Evolutionary conservation across 2,329 filamentous ascomycete species (phyloP).

Genomic region (Apiospora arundinis): DNA sequence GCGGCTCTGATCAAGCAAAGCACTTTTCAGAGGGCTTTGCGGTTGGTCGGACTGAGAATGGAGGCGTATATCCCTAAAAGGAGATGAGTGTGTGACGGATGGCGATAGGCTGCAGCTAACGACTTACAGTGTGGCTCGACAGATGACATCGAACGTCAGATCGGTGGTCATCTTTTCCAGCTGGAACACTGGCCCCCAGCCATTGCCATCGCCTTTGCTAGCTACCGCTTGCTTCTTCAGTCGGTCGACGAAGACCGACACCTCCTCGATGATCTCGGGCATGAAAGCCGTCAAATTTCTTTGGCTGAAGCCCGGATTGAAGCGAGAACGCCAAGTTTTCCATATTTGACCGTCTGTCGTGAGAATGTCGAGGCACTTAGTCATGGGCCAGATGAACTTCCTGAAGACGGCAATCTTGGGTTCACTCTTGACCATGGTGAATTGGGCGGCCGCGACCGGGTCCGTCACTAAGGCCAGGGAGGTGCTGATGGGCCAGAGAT

Average conservation of each 20-base stretch:
- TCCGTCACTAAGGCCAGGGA: slow-evolving; percentile 16
- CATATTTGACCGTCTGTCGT: slow-evolving; percentile 35
- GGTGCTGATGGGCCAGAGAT: slow-evolving; percentile 19
- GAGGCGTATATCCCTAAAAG: not conserved
- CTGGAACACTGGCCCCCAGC: slow-evolving; percentile 29
- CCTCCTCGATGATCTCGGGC: slow-evolving; percentile 46
- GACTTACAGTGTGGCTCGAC: slow-evolving; percentile 32
- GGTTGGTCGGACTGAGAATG: not conserved
- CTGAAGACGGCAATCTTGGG: not conserved
- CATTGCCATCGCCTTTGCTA: slow-evolving; percentile 23
- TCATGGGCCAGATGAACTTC: slow-evolving; percentile 31
- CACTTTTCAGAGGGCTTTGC: not conserved
- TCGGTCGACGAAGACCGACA: slow-evolving; percentile 41
- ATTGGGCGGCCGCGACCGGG: too few relatives aligned
- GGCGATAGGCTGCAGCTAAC: not conserved
- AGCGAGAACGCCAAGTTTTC: slow-evolving; percentile 31
- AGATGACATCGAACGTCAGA: slow-evolving; percentile 34
- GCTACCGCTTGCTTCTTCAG: not conserved
- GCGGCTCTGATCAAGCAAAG: not conserved
- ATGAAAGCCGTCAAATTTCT: slow-evolving; percentile 43
- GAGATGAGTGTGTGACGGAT: not conserved
- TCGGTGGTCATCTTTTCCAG: slow-evolving; percentile 32
- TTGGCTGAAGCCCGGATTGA: slow-evolving; percentile 46
- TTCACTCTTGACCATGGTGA: too few relatives aligned
- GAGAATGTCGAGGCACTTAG: slow-evolving; percentile 35